Evolutionary conservation across 495 filamentous ascomycete genomes (phyloP).

Genomic region (Xylaria sp.): DNA sequence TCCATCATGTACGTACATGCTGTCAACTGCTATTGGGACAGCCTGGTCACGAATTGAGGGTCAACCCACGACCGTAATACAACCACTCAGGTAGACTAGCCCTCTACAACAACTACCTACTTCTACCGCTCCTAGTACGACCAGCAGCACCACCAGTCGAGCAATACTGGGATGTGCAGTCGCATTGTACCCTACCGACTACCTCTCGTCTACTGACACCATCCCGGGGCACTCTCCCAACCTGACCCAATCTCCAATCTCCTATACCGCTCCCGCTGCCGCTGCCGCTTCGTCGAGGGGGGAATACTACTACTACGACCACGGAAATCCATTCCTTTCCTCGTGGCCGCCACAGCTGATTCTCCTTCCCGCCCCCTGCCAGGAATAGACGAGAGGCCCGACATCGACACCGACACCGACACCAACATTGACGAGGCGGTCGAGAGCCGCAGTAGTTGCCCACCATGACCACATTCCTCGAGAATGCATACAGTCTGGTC

Average conservation of each 20-base stretch:
- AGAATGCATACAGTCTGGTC: constrained; percentile 92
- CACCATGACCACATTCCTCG: constrained; percentile 93
- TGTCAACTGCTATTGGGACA: constrained; percentile 25
- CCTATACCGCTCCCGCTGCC: constrained; percentile 24
- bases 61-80: constrained; percentile 17
- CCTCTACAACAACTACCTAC: constrained; percentile 12
- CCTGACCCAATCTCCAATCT: constrained; percentile 22
- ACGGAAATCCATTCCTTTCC: not conserved
- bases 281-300: constrained; percentile 11
- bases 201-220: constrained; percentile 33
- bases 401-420: constrained; percentile 17
- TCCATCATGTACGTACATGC: not conserved
- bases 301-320: constrained; percentile 1
- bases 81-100: constrained; percentile 9
- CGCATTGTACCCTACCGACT: constrained; percentile 30
- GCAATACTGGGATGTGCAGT: constrained; percentile 36
- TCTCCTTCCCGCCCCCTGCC: not conserved
- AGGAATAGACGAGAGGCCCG: constrained; percentile 25
- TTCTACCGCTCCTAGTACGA: constrained; percentile 9
- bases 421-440: constrained; percentile 32
- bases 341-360: not conserved
- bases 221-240: not conserved
- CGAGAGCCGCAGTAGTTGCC: constrained; percentile 44
- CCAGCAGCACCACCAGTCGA: constrained; percentile 13
- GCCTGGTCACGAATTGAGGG: constrained; percentile 28